Evolutionary conservation across 306 rosid genomes (phyloP).

Genomic region (Citrullus amarus): DNA sequence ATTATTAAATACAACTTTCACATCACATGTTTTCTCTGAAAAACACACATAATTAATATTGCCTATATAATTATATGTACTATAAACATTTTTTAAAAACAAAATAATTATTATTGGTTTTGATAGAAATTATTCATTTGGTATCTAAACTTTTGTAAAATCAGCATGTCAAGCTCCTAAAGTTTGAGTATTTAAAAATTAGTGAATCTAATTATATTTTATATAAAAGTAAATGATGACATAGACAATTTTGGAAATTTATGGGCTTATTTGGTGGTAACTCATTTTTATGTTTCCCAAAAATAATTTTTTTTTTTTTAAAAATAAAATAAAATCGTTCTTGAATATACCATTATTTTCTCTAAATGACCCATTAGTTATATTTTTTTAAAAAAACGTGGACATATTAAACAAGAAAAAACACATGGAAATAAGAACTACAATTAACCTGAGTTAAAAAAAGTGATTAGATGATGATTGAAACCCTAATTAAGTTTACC

Average conservation of each 20-base stretch:
- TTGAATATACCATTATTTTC: not conserved
- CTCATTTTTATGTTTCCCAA: too few relatives aligned
- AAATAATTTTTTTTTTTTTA: too few relatives aligned
- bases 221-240: not conserved
- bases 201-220: not conserved
- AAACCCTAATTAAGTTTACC: not conserved
- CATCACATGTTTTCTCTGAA: not conserved
- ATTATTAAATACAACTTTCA: conserved; percentile 1
- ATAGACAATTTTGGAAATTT: not conserved
- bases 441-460: too few relatives aligned
- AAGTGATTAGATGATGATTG: not conserved
- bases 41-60: conserved; percentile 5
- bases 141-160: not conserved
- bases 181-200: not conserved
- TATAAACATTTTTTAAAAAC: not conserved
- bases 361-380: too few relatives aligned
- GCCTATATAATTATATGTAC: not conserved
- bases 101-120: too few relatives aligned
- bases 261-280: too few relatives aligned
- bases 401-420: too few relatives aligned
- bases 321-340: not conserved
- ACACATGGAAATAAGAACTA: too few relatives aligned
- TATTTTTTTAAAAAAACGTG: too few relatives aligned
- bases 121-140: not conserved
- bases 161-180: not conserved